Evolutionary conservation across 208 protist genomes (phyloP).

Genomic region (Trypanosoma avium): DNA sequence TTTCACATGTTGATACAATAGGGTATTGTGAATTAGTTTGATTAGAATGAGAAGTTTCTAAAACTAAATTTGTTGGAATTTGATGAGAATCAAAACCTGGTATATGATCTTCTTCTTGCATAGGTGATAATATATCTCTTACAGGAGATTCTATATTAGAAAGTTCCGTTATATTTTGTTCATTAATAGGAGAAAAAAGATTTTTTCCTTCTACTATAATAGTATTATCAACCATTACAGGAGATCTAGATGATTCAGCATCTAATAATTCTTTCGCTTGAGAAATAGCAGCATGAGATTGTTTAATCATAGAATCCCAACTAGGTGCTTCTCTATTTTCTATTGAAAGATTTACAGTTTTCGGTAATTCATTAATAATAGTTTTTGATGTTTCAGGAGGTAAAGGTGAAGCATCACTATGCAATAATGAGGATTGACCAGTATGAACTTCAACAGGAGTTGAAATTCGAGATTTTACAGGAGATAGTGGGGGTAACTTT

Average conservation of each 20-base stretch:
- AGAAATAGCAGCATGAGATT: constrained; percentile 34
- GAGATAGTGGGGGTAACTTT: constrained; percentile 9
- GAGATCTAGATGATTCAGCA: background rate
- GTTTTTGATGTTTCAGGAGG: background rate
- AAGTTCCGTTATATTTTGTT: no score
- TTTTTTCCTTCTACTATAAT: no score
- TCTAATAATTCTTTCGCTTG: constrained; percentile 35
- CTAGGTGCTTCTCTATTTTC: background rate
- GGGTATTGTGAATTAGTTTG: no score
- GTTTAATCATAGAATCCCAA: constrained; percentile 28
- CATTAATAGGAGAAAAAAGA: no score
- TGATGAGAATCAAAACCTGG: no score
- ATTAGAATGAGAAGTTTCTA: no score
- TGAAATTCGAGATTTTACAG: background rate
- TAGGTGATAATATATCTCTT: no score
- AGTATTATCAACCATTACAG: no score
- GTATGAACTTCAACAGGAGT: constrained; percentile 3
- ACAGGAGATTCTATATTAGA: no score
- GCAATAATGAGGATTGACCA: background rate
- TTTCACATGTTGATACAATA: no score
- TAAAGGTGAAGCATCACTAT: constrained; percentile 1
- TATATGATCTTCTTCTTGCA: no score
- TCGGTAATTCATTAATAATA: background rate
- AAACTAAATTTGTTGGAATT: no score
- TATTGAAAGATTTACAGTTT: background rate